Conservation (phyloP, 176 grass and related monocot species). For the Typha latifolia region DNA sequence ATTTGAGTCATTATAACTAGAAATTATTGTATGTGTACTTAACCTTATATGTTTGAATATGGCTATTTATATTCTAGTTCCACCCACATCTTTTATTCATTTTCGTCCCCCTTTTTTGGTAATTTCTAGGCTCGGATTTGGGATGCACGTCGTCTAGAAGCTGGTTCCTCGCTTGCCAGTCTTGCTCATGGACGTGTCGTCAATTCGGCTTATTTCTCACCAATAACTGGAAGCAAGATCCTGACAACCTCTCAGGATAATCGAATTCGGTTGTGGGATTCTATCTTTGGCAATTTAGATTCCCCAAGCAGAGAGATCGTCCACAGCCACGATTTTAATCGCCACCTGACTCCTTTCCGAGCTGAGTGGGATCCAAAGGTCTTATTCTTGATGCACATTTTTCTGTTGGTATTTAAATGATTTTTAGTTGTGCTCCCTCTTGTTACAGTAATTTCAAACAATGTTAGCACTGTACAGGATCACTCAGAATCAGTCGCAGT, state of each 20-base stretch:
- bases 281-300: slow-evolving; percentile 73
- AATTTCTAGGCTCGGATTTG: slow-evolving; percentile 74
- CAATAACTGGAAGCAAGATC: slow-evolving; percentile 69
- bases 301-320: slow-evolving; percentile 92
- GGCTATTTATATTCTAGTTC: neutral
- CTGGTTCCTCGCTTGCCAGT: slow-evolving; percentile 44
- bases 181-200: slow-evolving; percentile 85
- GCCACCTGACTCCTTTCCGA: slow-evolving; percentile 87
- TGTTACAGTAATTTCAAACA: slow-evolving; percentile 4
- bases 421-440: neutral
- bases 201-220: slow-evolving; percentile 95
- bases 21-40: neutral
- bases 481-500: slow-evolving; percentile 67
- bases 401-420: neutral
- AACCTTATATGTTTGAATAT: neutral
- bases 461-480: slow-evolving; percentile 42
- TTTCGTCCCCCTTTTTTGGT: neutral
- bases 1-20: neutral
- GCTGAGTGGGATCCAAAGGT: slow-evolving; percentile 99
- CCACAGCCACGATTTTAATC: slow-evolving; percentile 97
- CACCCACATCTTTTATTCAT: neutral
- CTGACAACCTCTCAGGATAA: slow-evolving; percentile 91
- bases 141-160: slow-evolving; percentile 64
- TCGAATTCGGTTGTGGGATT: slow-evolving; percentile 92
- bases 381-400: slow-evolving; percentile 1